Evolutionary conservation across 345 rosid genomes (phyloP), one percentile per base, ranked within the genome.

Genomic region (Ceriops zippeliana): DNA sequence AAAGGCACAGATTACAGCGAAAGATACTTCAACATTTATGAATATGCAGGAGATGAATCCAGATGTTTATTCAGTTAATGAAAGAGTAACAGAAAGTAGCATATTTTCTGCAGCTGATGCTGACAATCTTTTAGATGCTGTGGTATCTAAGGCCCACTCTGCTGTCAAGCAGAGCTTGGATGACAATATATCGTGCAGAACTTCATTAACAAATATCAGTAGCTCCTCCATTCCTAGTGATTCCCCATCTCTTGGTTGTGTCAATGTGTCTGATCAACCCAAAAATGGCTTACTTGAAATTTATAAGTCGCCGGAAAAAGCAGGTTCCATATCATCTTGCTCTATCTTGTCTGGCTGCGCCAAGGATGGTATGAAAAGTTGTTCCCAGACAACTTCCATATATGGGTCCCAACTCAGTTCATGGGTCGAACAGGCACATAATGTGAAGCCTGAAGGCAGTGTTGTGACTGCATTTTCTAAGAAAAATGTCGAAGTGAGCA

Each of bases 81-180:
- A 78, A 35, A 78, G 77, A 63, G 62, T 72, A 52, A 79, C 84
- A 19, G 80, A 72, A 42, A 60, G 51, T 68, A 64, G 75, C 65
- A 51, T 76, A 52, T 71, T 74, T 69, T 67, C 81, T 31, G 81
- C 65, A 8, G 32, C 61, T 30, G 85, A 81, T 34, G 65, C 81
- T 24, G 99, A 89, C 72, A 79, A 95, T 85, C 91, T 95, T 70
- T 79, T 95, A 80, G 99, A 95, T 80, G 99, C 98, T 11, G 97
- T 95, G 54, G 97, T 95, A 63, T 85, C 96, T 2, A 84, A 83
- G 72, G 87, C 85, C 21, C 70, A 71, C 49, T 78, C 87, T 53
- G 70, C 76, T 30, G 54, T 84, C 5, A 91, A 90, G 80, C 96
- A 91, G 86, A 80, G 82, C 64, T 85, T 89, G 4, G 91, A 89